These are phyloP conservation scores for Penicillium tannophilum DNA, from an alignment of 495 filamentous ascomycete genomes.

Conservation along the genomic window DNA sequence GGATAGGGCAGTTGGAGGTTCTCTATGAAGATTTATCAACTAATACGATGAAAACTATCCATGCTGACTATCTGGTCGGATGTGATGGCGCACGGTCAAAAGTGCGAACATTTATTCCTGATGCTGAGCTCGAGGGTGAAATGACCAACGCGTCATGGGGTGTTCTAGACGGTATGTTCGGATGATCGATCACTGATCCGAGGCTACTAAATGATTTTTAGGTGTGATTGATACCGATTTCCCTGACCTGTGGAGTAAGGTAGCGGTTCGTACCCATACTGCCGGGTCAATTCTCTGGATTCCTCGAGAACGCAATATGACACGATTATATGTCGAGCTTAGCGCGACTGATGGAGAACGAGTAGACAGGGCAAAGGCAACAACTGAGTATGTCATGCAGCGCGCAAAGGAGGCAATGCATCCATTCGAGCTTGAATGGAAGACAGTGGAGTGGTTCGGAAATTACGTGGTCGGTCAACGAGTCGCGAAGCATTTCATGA, in stretches of 20 bases:
- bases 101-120: conserved; percentile 39
- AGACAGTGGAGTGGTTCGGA: conserved; percentile 60
- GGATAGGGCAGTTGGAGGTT: conserved; percentile 24
- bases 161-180: conserved; percentile 64
- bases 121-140: conserved; percentile 63
- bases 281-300: conserved; percentile 77
- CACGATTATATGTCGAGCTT: conserved; percentile 75
- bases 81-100: conserved; percentile 38
- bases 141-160: conserved; percentile 72
- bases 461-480: conserved; percentile 72
- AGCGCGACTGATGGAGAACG: conserved; percentile 65
- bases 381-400: conserved; percentile 67
- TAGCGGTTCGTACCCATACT: conserved; percentile 63
- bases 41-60: conserved; percentile 15
- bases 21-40: conserved; percentile 27
- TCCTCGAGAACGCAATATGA: conserved; percentile 73
- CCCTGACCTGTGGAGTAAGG: conserved; percentile 75
- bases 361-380: conserved; percentile 61
- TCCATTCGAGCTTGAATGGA: conserved; percentile 72
- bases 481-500: conserved; percentile 68
- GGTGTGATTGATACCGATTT: conserved; percentile 72
- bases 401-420: conserved; percentile 66
- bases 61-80: conserved; percentile 33
- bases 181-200: background rate
- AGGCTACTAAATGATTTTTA: conserved; percentile 5